A percentile compares a stretch with the other conserved stretches of the same genome.
Evolutionary conservation across 805 yeast genomes (phyloP).

Genomic region (Saturnispora besseyi): DNA sequence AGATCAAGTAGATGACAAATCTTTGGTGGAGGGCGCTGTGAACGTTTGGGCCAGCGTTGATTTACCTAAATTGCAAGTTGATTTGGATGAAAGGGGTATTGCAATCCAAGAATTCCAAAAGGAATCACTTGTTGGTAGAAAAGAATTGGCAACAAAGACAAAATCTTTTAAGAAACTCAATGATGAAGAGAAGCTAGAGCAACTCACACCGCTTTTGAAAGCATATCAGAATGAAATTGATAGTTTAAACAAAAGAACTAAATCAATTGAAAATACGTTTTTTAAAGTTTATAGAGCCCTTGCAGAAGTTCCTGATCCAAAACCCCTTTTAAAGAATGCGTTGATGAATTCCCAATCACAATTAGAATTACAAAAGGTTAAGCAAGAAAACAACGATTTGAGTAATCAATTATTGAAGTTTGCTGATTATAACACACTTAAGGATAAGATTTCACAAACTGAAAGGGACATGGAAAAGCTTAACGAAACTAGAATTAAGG

Average conservation of each 20-base stretch:
- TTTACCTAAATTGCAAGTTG: conserved; percentile 58
- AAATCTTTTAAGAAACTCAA: conserved; percentile 70
- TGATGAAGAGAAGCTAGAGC: conserved; percentile 56
- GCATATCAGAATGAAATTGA: conserved; percentile 87
- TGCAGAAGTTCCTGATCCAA: conserved; percentile 92
- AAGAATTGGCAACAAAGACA: conserved; percentile 73
- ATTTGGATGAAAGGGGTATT: conserved; percentile 65
- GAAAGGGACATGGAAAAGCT: conserved; percentile 55
- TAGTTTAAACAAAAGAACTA: conserved; percentile 64
- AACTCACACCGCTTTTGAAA: conserved; percentile 58
- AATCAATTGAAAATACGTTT: conserved; percentile 63
- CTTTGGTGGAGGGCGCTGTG: background rate
- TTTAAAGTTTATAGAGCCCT: conserved; percentile 65
- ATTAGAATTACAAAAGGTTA: conserved; percentile 43
- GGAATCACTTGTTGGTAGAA: conserved; percentile 58
- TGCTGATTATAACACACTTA: conserved; percentile 75
- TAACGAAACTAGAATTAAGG: conserved; percentile 43
- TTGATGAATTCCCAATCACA: conserved; percentile 45
- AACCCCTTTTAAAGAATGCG: conserved; percentile 64
- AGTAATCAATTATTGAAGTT: conserved; percentile 51
- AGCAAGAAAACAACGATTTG: conserved; percentile 40
- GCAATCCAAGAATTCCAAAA: conserved; percentile 66
- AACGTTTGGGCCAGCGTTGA: conserved; percentile 64
- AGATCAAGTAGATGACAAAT: background rate
- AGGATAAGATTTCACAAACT: conserved; percentile 46